A percentile compares a stretch with the other conserved stretches of the same genome.
phyloP scores from a whole-genome alignment of 1,284 basidiomycete genomes.

The Ustilago cynodontis region DNA sequence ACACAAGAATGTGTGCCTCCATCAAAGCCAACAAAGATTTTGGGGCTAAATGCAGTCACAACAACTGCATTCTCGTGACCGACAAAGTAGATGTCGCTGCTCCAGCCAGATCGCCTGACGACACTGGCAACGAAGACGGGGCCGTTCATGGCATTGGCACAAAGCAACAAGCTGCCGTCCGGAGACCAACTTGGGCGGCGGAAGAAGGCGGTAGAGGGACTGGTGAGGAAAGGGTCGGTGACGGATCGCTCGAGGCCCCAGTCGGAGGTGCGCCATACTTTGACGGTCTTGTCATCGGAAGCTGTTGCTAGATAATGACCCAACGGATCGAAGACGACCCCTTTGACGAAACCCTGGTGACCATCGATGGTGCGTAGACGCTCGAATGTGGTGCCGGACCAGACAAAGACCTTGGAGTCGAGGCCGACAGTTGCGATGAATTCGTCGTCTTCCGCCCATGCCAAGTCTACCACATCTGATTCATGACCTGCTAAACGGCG shows the following conservation, averaged over 20 bases:
- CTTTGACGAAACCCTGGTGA: slow-evolving; percentile 97
- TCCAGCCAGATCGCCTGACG: slow-evolving; percentile 80
- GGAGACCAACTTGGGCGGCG: slow-evolving; percentile 96
- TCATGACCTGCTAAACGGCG: slow-evolving; percentile 88
- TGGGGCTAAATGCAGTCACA: slow-evolving; percentile 73
- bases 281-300: slow-evolving; percentile 94
- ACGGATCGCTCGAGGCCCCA: slow-evolving; percentile 89
- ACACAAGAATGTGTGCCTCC: slow-evolving; percentile 54
- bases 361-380: slow-evolving; percentile 81
- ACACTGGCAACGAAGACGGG: slow-evolving; percentile 98
- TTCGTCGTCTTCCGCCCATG: slow-evolving; percentile 84
- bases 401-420: slow-evolving; percentile 90
- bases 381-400: slow-evolving; percentile 73
- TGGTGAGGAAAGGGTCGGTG: slow-evolving; percentile 89
- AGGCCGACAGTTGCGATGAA: slow-evolving; percentile 94
- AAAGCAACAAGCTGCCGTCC: slow-evolving; percentile 96
- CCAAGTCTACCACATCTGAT: slow-evolving; percentile 89
- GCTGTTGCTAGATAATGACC: slow-evolving; percentile 85
- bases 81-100: slow-evolving; percentile 77
- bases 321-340: slow-evolving; percentile 97
- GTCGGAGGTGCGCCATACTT: slow-evolving; percentile 94
- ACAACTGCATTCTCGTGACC: slow-evolving; percentile 98
- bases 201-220: slow-evolving; percentile 95
- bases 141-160: slow-evolving; percentile 96
- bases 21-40: slow-evolving; percentile 55